Percentiles rank a stretch among this genome's conserved stretches.
These are phyloP conservation scores for Rhizophagus clarus DNA, from an alignment of 192 early-diverging fungal genomes.

Conservation along the genomic window DNA sequence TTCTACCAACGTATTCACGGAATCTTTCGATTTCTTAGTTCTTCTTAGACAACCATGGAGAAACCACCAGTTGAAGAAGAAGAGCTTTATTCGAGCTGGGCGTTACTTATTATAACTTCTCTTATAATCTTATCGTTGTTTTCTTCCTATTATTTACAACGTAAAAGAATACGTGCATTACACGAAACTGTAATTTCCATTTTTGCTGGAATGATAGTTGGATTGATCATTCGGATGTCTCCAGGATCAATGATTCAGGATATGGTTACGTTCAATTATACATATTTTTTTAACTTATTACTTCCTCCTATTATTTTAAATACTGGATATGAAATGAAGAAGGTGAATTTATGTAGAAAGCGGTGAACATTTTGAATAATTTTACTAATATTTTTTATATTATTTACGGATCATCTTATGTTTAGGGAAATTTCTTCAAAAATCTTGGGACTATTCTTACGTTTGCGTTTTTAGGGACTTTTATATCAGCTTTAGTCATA, in stretches of 20 bases:
- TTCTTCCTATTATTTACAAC: conserved; percentile 88
- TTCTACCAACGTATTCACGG: too few species aligned
- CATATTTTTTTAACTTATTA: conserved; percentile 94
- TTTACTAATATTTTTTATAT: background rate
- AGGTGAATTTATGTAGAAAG: conserved; percentile 44
- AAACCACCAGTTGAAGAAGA: conserved; percentile 51
- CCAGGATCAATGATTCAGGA: conserved; percentile 65
- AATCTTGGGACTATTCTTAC: conserved; percentile 89
- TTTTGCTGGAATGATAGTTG: conserved; percentile 79
- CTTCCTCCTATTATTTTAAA: conserved; percentile 97
- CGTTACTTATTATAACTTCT: conserved; percentile 82
- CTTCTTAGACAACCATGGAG: background rate
- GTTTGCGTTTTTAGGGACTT: conserved; percentile 93
- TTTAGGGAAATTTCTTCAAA: conserved; percentile 76
- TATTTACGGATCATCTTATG: background rate
- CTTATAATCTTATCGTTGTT: conserved; percentile 84
- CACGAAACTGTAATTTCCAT: conserved; percentile 98
- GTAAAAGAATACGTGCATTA: conserved; percentile 82
- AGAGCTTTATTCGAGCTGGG: conserved; percentile 77
- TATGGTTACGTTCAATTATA: conserved; percentile 89
- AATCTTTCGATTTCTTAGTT: background rate
- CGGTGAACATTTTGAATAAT: background rate
- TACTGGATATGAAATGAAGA: conserved; percentile 94
- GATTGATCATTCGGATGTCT: conserved; percentile 60
- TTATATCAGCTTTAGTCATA: conserved; percentile 88